Evolutionary conservation across 441 rosid genomes (phyloP).

Genomic region (Biscutella laevigata): DNA sequence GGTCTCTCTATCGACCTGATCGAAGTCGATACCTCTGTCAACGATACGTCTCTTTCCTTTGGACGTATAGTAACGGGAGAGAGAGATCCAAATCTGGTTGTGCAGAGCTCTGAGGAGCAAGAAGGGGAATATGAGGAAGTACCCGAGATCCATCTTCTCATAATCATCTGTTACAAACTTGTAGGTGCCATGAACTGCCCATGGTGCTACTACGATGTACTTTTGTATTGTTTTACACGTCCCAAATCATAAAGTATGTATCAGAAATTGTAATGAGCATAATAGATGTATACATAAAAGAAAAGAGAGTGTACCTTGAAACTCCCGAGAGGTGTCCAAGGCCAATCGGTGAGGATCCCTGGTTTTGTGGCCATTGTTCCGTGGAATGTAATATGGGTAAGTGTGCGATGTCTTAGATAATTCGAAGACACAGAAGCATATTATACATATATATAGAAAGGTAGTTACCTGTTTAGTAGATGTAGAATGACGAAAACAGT

Average conservation of each 20-base stretch:
- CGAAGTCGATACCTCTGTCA: conserved; percentile 44
- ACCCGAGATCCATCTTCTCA: conserved; percentile 26
- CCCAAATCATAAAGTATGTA: too few species aligned
- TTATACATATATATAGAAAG: too few species aligned
- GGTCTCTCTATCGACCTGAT: conserved; percentile 51
- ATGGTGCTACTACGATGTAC: conserved; percentile 48
- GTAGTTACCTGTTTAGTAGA: too few species aligned
- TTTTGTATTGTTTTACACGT: conserved; percentile 22
- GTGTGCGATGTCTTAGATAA: too few species aligned
- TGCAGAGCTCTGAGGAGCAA: conserved; percentile 42
- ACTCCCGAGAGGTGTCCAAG: conserved; percentile 53
- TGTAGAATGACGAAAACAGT: too few species aligned
- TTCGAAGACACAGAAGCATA: too few species aligned
- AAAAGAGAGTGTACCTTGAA: conserved; percentile 33
- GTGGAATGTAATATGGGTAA: conserved; percentile 2
- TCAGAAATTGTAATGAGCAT: too few species aligned
- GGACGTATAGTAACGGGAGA: conserved; percentile 48
- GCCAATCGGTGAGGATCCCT: conserved; percentile 55
- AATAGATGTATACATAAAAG: too few species aligned
- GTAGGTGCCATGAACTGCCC: conserved; percentile 42
- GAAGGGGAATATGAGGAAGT: conserved; percentile 35
- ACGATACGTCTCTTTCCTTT: conserved; percentile 41
- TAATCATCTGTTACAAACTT: conserved; percentile 21
- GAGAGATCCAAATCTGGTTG: conserved; percentile 54
- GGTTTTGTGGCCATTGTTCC: conserved; percentile 44